Evolutionary conservation across 768 basidiomycete genomes (phyloP).

Genomic region (Coprinopsis sp.): DNA sequence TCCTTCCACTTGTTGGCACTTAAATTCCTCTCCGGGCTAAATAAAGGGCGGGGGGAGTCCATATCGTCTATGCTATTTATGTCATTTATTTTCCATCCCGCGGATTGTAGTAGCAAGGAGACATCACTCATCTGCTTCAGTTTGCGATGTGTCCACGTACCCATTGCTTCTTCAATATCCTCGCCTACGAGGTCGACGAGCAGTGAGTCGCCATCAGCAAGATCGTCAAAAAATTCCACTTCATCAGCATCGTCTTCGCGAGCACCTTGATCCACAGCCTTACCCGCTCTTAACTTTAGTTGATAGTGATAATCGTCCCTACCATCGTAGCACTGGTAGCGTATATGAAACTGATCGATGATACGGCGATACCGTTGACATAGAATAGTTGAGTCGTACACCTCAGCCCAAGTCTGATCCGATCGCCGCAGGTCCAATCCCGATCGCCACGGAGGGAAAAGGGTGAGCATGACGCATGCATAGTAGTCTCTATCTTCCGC

Average conservation of each 20-base stretch:
- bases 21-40: too few species aligned
- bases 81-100: too few species aligned
- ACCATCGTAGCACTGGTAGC: slow-evolving; percentile 23
- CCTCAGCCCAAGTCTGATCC: slow-evolving; percentile 15
- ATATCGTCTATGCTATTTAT: too few species aligned
- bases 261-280: neutral
- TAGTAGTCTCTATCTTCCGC: slow-evolving; percentile 27
- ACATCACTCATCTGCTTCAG: too few species aligned
- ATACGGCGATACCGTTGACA: slow-evolving; percentile 7
- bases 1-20: too few species aligned
- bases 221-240: neutral
- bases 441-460: slow-evolving; percentile 6
- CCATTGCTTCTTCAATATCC: too few species aligned
- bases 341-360: slow-evolving; percentile 19
- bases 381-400: slow-evolving; percentile 11
- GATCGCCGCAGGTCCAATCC: slow-evolving; percentile 13
- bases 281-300: slow-evolving; percentile 7
- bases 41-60: too few species aligned
- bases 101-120: too few species aligned
- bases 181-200: too few species aligned
- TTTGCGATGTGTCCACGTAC: too few species aligned
- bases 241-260: neutral
- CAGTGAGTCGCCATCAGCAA: too few species aligned
- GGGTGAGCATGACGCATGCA: slow-evolving; percentile 10
- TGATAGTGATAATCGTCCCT: slow-evolving; percentile 19